phyloP scores from a whole-genome alignment of 208 protist genomes.

The Pavlovales sp. region DNA sequence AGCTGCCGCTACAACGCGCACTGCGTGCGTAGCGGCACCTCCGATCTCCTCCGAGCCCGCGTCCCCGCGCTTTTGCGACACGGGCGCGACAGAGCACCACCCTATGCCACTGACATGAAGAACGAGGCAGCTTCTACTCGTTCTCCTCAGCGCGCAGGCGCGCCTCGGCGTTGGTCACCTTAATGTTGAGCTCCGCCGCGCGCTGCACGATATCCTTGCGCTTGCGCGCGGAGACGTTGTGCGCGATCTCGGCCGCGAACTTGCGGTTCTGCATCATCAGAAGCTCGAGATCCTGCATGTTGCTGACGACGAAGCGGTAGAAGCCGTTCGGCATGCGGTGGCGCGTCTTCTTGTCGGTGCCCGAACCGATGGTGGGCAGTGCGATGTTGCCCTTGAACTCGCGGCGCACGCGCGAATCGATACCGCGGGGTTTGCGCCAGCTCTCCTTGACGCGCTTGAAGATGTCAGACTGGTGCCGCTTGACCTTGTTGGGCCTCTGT shows the following conservation, averaged over 20 bases:
- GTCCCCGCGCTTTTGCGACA: too few relatives aligned
- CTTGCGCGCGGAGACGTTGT: constrained; percentile 86
- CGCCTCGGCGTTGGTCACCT: constrained; percentile 88
- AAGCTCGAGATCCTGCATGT: constrained; percentile 91
- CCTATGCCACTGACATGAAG: too few relatives aligned
- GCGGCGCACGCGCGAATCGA: constrained; percentile 94
- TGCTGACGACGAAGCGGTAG: constrained; percentile 90
- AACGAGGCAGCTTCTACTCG: constrained; percentile 64
- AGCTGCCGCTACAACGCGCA: too few relatives aligned
- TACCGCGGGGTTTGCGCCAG: constrained; percentile 97
- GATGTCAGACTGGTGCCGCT: constrained; percentile 53
- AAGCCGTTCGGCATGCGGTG: constrained; percentile 93
- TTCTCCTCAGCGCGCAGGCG: constrained; percentile 83
- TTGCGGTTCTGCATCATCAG: constrained; percentile 99
- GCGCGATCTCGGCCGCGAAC: constrained; percentile 93
- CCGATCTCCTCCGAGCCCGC: too few relatives aligned
- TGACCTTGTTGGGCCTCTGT: constrained; percentile 57
- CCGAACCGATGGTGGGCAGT: constrained; percentile 97
- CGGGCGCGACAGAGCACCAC: too few relatives aligned
- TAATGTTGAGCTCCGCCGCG: constrained; percentile 96
- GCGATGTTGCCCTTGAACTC: constrained; percentile 91
- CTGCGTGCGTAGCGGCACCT: too few relatives aligned
- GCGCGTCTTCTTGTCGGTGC: constrained; percentile 90
- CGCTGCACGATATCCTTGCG: constrained; percentile 94
- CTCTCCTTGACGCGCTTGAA: constrained; percentile 45